A percentile compares a stretch with the other conserved stretches of the same genome.
Evolutionary conservation across 1,139 yeast species (phyloP).

Genomic region (Candida pseudocylindracea): DNA sequence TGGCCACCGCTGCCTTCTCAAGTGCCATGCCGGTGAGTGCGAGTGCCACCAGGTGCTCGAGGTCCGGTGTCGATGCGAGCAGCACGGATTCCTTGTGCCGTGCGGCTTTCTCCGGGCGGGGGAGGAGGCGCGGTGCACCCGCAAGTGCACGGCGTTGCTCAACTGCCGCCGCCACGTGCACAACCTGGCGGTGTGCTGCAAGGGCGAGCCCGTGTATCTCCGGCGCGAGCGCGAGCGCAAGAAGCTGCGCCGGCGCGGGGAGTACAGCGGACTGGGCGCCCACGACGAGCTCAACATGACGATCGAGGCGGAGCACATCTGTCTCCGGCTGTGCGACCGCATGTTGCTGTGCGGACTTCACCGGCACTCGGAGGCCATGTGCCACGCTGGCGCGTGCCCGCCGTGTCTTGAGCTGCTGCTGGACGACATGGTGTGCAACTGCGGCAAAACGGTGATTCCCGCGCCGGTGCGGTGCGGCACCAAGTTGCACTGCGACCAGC

Average conservation of each 20-base stretch:
- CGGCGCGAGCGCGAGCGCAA: conserved; percentile 35
- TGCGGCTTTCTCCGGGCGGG: conserved; percentile 34
- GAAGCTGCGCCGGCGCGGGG: conserved; percentile 10
- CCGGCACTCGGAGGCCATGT: conserved; percentile 37
- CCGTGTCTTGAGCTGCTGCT: conserved; percentile 69
- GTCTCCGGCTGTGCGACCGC: conserved; percentile 49
- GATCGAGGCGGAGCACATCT: conserved; percentile 60
- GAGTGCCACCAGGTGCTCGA: conserved; percentile 29
- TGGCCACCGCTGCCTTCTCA: conserved; percentile 47
- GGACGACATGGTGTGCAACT: conserved; percentile 64
- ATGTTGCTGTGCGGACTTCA: conserved; percentile 54
- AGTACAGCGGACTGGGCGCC: conserved; percentile 4
- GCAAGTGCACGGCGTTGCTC: conserved; percentile 53
- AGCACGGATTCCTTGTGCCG: conserved; percentile 30
- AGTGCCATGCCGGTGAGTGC: conserved; percentile 66
- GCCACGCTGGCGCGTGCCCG: conserved; percentile 72
- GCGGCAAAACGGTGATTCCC: conserved; percentile 59
- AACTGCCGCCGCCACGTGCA: conserved; percentile 76
- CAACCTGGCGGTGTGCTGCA: conserved; percentile 36
- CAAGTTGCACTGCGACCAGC: conserved; percentile 42
- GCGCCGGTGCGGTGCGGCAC: conserved; percentile 92
- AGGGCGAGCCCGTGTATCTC: conserved; percentile 38
- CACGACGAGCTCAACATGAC: conserved; percentile 26
- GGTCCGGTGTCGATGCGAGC: conserved; percentile 27
- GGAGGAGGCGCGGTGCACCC: conserved; percentile 36